Evolutionary conservation across 164 flowering plant species (phyloP), one percentile per base, ranked within the genome.

Genomic region (Brasenia schreberi): DNA sequence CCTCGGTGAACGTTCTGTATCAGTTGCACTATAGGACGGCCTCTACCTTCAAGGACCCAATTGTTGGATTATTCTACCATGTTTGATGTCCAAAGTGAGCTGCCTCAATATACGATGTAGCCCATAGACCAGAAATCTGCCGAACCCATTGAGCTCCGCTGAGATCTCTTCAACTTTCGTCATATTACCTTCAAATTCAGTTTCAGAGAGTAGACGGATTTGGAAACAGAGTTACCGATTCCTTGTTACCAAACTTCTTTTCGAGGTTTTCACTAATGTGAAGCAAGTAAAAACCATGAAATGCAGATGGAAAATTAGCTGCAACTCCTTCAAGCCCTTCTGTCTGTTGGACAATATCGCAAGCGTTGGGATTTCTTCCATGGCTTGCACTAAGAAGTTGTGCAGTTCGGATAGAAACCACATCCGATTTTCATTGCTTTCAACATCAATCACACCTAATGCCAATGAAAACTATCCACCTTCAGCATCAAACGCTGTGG

Each of bases 41-140:
- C 85, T 43, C 82, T 85, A 19, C 82, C 74, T 64, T 84, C 88
- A n/a, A 79, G 79, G 7, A 83, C 84, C 88, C 88, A 84, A 44
- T 75, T 81, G 59, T 78, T 77, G 56, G 82, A 65, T 18, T 79
- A 42, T 62, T 84, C 85, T 16, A 96, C 89, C 49, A 90, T 75
- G 16, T 87, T 84, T 49, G 90, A 67, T 1, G 98, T 5, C 94
- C 96, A 77, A 90, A 93, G 5, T 97, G 82, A 42, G 90, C 86
- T 16, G 97, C 98, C 63, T 93, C 92, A 70, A 93, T 90, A 71
- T 90, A 90, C 61, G 98, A 89, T 18, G 88, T 87, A 64, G 98
- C 98, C 97, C 98, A 93, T 19, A 87, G 87, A 27, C 94, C 94
- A 43, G 93, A 90, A 68, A 79, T 88, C 11, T 68, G 81, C 59